These are phyloP conservation scores for Citrus inodora DNA, from an alignment of 345 rosid genomes.

Conservation along the genomic window DNA sequence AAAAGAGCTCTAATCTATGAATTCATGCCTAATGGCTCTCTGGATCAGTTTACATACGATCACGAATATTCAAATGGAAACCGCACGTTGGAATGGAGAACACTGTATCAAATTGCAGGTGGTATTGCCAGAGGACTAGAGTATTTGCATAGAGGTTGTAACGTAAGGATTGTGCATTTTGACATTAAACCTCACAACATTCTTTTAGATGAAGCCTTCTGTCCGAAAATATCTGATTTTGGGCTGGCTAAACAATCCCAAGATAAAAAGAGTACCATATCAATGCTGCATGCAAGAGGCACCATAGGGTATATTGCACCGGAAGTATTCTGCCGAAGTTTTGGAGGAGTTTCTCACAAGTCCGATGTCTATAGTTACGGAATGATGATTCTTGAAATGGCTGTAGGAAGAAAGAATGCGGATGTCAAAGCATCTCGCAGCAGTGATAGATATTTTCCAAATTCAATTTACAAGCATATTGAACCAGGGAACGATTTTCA, in stretches of 20 bases:
- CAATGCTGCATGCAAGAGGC: constrained; percentile 33
- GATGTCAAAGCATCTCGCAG: background rate
- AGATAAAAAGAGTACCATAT: constrained; percentile 27
- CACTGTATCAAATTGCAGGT: background rate
- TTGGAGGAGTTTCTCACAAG: constrained; percentile 37
- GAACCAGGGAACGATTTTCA: background rate
- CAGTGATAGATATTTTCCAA: background rate
- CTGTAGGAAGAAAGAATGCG: background rate
- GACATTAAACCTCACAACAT: constrained; percentile 48
- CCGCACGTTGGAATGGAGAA: background rate
- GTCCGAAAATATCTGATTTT: constrained; percentile 46
- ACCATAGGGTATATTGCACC: constrained; percentile 49
- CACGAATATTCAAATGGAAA: background rate
- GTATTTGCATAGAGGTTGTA: constrained; percentile 50
- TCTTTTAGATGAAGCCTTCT: constrained; percentile 29
- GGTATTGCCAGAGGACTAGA: constrained; percentile 50
- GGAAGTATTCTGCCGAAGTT: constrained; percentile 26
- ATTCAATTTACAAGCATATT: background rate
- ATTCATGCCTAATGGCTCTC: constrained; percentile 38
- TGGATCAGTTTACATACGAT: constrained; percentile 26
- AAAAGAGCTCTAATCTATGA: constrained; percentile 36
- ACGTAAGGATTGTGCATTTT: constrained; percentile 43
- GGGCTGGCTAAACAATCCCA: constrained; percentile 45
- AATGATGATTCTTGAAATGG: constrained; percentile 3
- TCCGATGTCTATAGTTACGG: background rate